A percentile compares a stretch with the other conserved stretches of the same genome.
Conservation (phyloP, 306 rosid genomes). For the Cucurbita pepo region DNA sequence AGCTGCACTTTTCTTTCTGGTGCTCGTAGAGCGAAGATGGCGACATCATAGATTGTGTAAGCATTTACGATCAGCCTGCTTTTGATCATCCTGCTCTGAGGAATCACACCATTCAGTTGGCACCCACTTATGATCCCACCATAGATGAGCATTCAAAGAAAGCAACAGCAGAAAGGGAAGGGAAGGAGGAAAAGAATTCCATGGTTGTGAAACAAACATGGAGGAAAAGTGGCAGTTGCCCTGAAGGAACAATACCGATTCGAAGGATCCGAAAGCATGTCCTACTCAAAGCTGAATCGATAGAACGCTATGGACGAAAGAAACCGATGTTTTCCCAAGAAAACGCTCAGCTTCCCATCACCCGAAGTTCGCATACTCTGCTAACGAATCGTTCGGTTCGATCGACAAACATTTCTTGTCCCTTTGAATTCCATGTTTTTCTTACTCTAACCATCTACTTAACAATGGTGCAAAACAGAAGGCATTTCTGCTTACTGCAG, state of each 20-base stretch:
- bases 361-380: background rate
- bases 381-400: slow-evolving; percentile 17
- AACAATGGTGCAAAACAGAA: slow-evolving; percentile 9
- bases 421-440: background rate
- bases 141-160: background rate
- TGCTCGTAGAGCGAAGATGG: slow-evolving; percentile 52
- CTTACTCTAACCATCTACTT: background rate
- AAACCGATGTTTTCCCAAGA: slow-evolving; percentile 14
- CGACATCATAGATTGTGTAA: slow-evolving; percentile 48
- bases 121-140: slow-evolving; percentile 15
- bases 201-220: slow-evolving; percentile 27
- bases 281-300: slow-evolving; percentile 19
- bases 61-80: slow-evolving; percentile 41
- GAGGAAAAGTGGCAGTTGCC: slow-evolving; percentile 55
- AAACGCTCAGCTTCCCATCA: background rate
- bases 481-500: slow-evolving; percentile 13
- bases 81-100: slow-evolving; percentile 45
- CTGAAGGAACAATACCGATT: slow-evolving; percentile 43
- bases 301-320: slow-evolving; percentile 16
- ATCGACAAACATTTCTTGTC: background rate
- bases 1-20: background rate
- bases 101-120: slow-evolving; percentile 39
- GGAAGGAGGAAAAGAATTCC: background rate
- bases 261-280: slow-evolving; percentile 31
- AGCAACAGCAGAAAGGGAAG: background rate